These are phyloP conservation scores for Colletotrichum shisoi DNA, from an alignment of 2,329 filamentous ascomycete species.

Conservation along the genomic window DNA sequence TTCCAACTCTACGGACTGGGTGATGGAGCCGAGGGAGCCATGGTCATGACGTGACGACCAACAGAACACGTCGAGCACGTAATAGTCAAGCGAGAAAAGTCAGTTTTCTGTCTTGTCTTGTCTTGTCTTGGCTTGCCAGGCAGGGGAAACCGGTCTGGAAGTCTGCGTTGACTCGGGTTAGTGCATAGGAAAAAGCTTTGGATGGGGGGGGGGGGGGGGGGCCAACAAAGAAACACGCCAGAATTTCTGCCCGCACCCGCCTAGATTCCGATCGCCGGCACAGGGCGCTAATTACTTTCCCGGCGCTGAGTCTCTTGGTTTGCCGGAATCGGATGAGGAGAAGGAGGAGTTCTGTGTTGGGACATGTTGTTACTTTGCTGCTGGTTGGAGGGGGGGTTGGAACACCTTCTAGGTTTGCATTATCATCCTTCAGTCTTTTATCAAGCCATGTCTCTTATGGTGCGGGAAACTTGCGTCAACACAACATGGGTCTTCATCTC, in stretches of 20 bases:
- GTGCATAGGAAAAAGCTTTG: not conserved
- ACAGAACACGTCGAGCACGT: not conserved
- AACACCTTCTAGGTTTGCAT: too few relatives aligned
- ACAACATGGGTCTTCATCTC: too few relatives aligned
- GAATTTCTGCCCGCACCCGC: not conserved
- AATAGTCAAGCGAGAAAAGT: not conserved
- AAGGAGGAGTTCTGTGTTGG: too few relatives aligned
- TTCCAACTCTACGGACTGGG: too few relatives aligned
- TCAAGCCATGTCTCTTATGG: too few relatives aligned
- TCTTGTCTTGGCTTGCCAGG: not conserved
- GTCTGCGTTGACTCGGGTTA: not conserved
- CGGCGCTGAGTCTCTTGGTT: not conserved
- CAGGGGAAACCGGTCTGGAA: not conserved
- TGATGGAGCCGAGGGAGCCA: not conserved
- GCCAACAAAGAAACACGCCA: constrained; percentile 3
- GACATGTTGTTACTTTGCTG: too few relatives aligned
- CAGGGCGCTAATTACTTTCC: not conserved
- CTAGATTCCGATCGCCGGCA: not conserved
- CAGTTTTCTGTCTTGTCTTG: too few relatives aligned
- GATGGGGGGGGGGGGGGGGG: not conserved
- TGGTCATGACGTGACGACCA: too few relatives aligned
- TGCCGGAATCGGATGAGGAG: not conserved
- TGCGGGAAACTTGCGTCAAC: too few relatives aligned
- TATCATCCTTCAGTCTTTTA: too few relatives aligned
- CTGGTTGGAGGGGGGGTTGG: too few relatives aligned